phyloP scores from a whole-genome alignment of 2,329 filamentous ascomycete species.

The Xylaria sp. region DNA sequence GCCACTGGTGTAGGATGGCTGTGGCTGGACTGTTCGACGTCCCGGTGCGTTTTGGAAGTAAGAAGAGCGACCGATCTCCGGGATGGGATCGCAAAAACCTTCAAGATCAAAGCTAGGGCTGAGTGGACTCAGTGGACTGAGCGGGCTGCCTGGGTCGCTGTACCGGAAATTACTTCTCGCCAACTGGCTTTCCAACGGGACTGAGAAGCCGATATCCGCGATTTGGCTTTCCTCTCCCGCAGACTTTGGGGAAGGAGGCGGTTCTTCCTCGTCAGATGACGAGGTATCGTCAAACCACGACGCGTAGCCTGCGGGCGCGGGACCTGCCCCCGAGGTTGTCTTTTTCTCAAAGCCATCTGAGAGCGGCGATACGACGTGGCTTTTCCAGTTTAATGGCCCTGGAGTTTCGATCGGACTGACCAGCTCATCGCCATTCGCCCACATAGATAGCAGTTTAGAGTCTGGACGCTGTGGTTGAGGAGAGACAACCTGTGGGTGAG shows the following conservation, averaged over 20 bases:
- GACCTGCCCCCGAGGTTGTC: background rate
- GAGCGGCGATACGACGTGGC: conserved; percentile 37
- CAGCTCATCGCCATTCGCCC: conserved; percentile 20
- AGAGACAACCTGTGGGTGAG: conserved; percentile 26
- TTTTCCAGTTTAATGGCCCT: conserved; percentile 22
- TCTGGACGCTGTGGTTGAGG: conserved; percentile 32
- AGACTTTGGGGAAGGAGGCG: background rate
- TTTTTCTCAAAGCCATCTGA: conserved; percentile 23
- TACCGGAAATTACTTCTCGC: conserved; percentile 31
- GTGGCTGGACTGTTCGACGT: conserved; percentile 8
- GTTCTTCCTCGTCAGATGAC: conserved; percentile 17
- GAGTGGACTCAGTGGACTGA: conserved; percentile 24
- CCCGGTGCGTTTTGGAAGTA: background rate
- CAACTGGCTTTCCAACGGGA: conserved; percentile 8
- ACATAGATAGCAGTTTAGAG: conserved; percentile 27
- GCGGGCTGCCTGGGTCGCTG: conserved; percentile 37
- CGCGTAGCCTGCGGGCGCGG: conserved; percentile 1
- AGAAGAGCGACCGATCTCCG: conserved; percentile 12
- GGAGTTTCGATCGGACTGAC: conserved; percentile 36
- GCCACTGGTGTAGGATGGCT: background rate
- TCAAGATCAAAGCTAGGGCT: conserved; percentile 19
- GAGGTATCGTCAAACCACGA: conserved; percentile 23
- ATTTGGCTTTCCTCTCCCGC: background rate
- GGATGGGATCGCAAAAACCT: conserved; percentile 30
- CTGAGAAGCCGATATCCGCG: background rate